Evolutionary conservation across 2,329 filamentous ascomycete genomes (phyloP), one percentile per base, ranked within the genome.

Genomic region (Mycocentrospora acerina): DNA sequence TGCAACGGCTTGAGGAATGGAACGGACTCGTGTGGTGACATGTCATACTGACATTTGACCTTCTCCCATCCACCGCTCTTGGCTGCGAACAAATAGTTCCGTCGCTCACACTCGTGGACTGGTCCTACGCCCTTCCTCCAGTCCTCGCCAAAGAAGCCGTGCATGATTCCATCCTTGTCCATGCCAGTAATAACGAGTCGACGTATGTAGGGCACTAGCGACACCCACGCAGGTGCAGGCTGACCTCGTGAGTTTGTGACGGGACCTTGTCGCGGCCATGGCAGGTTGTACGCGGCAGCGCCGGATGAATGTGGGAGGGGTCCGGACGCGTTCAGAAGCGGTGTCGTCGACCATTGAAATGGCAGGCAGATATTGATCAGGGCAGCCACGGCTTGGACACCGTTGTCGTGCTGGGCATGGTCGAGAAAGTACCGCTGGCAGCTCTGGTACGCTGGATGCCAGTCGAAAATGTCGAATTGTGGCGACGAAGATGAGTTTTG

Each of bases 121-220:
- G 83, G 81, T 0, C 90, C 86, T 32, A 97, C 78, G 2, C 93
- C 93, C 14, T 79, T 74, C 24, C 74, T 69, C 88, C 90, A 98
- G 62, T 95, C 86, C 50, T 96, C 88, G n/a, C 93, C 93, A 57
- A 97, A 98, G 72, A 96, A 95, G 9, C 90, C 90, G 61, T 95
- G 88, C 44, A 98, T 73, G n/a, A 97, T 84, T 0, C 83, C 83
- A 0, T 86, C 83, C 27, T 83, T 83, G 66, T 97, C 93, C 72
- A 95, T 93, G 2, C 90, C 91, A 0, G 91, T 97, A 12, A 88
- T 88, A 31, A 97, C 83, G 2, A 97, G 78, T 12, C 93, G 87
- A 24, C 91, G 85, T 46, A 97, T 84, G 66, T 95, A 98, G 0
- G 93, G 91, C 4, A 93, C 79, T 9, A 96, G 75, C 2, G 87